Base-by-base conservation (phyloP, 2,329 filamentous ascomycete species). In the Aspergillus alliaceus region DNA sequence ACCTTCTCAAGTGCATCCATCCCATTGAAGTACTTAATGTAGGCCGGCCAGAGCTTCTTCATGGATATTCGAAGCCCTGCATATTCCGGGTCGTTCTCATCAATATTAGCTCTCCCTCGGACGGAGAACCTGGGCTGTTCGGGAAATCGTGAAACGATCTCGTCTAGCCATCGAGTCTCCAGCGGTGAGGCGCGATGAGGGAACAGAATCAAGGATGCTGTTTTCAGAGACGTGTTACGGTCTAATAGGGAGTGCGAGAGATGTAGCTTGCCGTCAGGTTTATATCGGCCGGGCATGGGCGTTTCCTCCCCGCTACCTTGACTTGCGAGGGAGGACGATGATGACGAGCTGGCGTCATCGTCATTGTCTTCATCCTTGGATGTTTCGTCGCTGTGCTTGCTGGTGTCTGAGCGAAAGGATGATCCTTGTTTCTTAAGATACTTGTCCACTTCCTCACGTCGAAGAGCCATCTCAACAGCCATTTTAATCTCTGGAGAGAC, bases 11-110 rank as follows among this genome's bases (percentile, higher is more conserved):
- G 80, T 2, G 93, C 87, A 69, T 89, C 87, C 56, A 83, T 84
- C 1, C 95, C 95, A 72, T 98, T 93, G 66, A 98, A 91, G 73
- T 97, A 95, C 72, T 90, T 91, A 66, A 88, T 83, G 65, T 96
- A 86, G 44, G 83, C 79, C 2, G 86, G 84, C 89, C 92, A 96
- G 48, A 84, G 82, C 56, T 85, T 82, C 40, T 84, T 81, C 14
- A 90, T 64, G 1, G 70, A 63, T 9, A 61, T 66, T 27, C 66
- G 64, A 11, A 66, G 60, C 12, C 66, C 71, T 7, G 64, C 63
- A 27, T 67, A 64, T 14, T 68, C 67, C 6, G 54, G 44, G 25
- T 71, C 66, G 31, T 58, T 60, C 8, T 59, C 64, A 6, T 49
- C 47, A 24, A 49, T 37, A 62, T 9, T 53, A 44, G 14, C 52